Evolutionary conservation across 345 rosid genomes (phyloP).

Genomic region (Lepidium aucheri): DNA sequence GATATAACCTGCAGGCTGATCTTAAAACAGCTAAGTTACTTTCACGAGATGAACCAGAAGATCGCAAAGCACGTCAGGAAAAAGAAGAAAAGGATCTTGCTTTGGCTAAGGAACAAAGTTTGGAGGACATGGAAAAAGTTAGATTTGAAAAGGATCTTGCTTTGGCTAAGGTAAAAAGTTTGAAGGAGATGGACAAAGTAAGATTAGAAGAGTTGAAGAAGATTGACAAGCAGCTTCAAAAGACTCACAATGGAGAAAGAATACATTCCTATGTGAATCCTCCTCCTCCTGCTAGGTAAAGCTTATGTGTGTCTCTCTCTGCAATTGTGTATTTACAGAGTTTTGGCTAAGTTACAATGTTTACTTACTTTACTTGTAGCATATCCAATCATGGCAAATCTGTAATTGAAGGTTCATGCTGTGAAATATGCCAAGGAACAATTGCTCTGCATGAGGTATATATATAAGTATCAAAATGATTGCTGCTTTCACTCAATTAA

Average conservation of each 20-base stretch:
- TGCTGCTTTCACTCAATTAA: background rate
- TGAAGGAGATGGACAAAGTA: slow-evolving; percentile 9
- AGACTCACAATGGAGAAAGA: background rate
- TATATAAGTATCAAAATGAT: background rate
- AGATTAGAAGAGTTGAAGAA: background rate
- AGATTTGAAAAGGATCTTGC: background rate
- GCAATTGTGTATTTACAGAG: background rate
- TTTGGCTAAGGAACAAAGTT: background rate
- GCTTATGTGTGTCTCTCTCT: background rate
- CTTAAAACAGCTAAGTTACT: background rate
- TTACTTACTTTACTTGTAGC: slow-evolving; percentile 21
- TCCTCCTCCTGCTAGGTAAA: slow-evolving; percentile 11
- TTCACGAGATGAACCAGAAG: background rate
- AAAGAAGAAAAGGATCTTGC: background rate
- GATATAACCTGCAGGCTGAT: background rate
- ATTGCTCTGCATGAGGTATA: slow-evolving; percentile 47
- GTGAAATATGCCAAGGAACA: slow-evolving; percentile 44
- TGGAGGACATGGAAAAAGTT: background rate
- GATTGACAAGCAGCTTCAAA: background rate
- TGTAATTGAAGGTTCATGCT: slow-evolving; percentile 47
- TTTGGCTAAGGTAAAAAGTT: no score
- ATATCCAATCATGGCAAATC: slow-evolving; percentile 49
- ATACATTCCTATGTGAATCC: background rate
- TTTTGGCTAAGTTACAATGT: background rate
- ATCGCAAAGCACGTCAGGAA: background rate